Base-by-base conservation (phyloP, 805 yeast genomes). In the Starmerella lactis-condensi region DNA sequence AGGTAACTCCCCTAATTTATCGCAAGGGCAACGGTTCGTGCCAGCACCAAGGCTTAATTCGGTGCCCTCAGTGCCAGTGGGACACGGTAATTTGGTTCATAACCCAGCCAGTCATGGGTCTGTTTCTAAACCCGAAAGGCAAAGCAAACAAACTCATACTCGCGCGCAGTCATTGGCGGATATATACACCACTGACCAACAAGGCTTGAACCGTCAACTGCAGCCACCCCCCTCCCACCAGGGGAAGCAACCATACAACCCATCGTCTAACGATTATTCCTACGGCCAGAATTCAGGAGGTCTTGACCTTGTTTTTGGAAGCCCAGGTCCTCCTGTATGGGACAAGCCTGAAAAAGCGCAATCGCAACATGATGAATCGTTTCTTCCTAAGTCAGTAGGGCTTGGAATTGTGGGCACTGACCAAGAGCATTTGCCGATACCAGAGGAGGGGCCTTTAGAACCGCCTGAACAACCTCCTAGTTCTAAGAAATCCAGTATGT, bases 1-100 rank as follows among this genome's bases (percentile, higher is more conserved):
- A 11, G 27, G 24, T 15, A 17, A 22, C 3, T 30, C 39, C 15
- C 38, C 39, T 2, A 22, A 17, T 26, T 16, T 36, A 17, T 21
- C 23, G 11, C n/a, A n/a, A n/a, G n/a, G n/a, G n/a, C n/a, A n/a
- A n/a, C n/a, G n/a, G n/a, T n/a, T n/a, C n/a, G n/a, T n/a, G n/a
- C n/a, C n/a, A n/a, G n/a, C n/a, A n/a, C n/a, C n/a, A n/a, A n/a
- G n/a, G n/a, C n/a, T n/a, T n/a, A n/a, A n/a, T n/a, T 11, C 23
- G n/a, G 11, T 21, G 11, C 23, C 23, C 11, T 11, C 11, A n/a
- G 23, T 11, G n/a, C 11, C 11, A 11, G 23, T 21, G 11, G 23
- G 23, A 11, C 23, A 21, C 23, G n/a, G n/a, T n/a, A n/a, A n/a
- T n/a, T n/a, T n/a, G n/a, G 23, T 21, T 21, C 23, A n/a, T n/a